These are phyloP conservation scores for Funneliformis caledonium DNA, from an alignment of 371 early-diverging fungal genomes.

Conservation along the genomic window DNA sequence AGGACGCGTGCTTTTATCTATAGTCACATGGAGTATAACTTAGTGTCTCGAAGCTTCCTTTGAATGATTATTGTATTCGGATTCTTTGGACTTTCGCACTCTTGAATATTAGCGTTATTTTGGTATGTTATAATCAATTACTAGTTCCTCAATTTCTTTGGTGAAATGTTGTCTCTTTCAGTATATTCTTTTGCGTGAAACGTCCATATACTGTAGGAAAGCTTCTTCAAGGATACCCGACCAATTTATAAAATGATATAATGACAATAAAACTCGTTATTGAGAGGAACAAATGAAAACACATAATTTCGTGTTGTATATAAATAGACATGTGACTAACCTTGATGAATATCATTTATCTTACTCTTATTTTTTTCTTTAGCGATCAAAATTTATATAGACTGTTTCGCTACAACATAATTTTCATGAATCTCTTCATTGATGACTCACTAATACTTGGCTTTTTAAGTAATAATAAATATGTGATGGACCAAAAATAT, in stretches of 20 bases:
- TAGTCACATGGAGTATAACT: not conserved
- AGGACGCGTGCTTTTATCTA: constrained; percentile 21
- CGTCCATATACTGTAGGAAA: constrained; percentile 13
- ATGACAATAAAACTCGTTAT: not conserved
- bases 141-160: not conserved
- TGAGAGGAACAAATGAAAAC: not conserved
- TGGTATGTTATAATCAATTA: not conserved
- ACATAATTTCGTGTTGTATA: no score
- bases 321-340: no score
- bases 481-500: no score
- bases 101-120: no score
- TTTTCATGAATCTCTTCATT: no score
- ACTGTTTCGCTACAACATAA: no score
- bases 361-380: no score
- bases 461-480: no score
- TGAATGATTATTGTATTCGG: constrained; percentile 19
- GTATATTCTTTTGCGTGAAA: not conserved
- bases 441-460: no score
- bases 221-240: not conserved
- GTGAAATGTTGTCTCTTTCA: not conserved
- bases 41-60: not conserved
- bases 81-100: not conserved
- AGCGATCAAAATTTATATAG: no score
- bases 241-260: not conserved
- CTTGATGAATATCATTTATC: no score